Conservation (phyloP, 2,329 filamentous ascomycete species). For the Penicillium concentricum region DNA sequence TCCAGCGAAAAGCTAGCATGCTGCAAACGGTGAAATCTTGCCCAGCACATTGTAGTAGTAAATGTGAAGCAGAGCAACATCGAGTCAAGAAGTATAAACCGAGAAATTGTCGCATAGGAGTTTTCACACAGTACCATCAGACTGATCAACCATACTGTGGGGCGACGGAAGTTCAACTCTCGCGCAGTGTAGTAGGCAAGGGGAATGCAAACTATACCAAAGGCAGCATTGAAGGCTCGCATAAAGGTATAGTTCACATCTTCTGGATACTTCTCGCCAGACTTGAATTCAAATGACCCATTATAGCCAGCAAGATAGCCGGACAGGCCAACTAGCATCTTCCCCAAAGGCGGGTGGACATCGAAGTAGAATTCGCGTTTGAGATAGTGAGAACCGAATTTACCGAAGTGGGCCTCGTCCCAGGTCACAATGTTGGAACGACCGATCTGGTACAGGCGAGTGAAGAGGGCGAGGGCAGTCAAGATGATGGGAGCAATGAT, state of each 20-base stretch:
- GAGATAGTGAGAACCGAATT: slow-evolving; percentile 98
- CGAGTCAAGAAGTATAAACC: slow-evolving; percentile 96
- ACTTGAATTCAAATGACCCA: slow-evolving; percentile 99
- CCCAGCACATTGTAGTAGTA: slow-evolving; percentile 94
- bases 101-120: slow-evolving; percentile 97
- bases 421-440: slow-evolving; percentile 70
- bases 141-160: slow-evolving; percentile 91
- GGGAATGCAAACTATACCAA: slow-evolving; percentile 88
- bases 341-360: slow-evolving; percentile 91
- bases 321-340: slow-evolving; percentile 96
- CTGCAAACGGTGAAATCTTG: slow-evolving; percentile 89
- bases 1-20: slow-evolving; percentile 81
- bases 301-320: slow-evolving; percentile 98
- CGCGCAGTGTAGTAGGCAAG: slow-evolving; percentile 93
- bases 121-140: slow-evolving; percentile 99
- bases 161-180: slow-evolving; percentile 80
- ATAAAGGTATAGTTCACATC: slow-evolving; percentile 98
- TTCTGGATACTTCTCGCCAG: slow-evolving; percentile 88
- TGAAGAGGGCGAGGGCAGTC: slow-evolving; percentile 63
- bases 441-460: slow-evolving; percentile 66
- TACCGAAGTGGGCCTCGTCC: slow-evolving; percentile 71
- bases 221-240: slow-evolving; percentile 95
- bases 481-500: slow-evolving; percentile 64
- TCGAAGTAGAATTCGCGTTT: slow-evolving; percentile 99
- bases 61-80: slow-evolving; percentile 99